Base-by-base conservation (phyloP, 2,329 filamentous ascomycete genomes). In the Microdochium paspali region DNA sequence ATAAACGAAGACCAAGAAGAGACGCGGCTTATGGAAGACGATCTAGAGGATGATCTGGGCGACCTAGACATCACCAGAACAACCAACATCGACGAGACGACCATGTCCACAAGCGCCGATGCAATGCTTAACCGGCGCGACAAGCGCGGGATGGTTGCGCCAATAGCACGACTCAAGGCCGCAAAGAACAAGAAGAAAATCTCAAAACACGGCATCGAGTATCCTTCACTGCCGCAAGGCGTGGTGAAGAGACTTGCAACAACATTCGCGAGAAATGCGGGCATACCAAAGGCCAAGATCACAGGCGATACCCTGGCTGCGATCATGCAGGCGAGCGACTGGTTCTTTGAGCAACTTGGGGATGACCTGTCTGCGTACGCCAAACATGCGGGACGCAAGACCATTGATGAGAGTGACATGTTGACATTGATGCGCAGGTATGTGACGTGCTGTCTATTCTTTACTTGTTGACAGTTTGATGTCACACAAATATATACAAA, bases 281-380 rank as follows among this genome's bases (percentile, higher is more conserved):
- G 82, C 20, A 71, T 76, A 10, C 76, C 76, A 55, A 87, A 84
- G 55, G 70, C 79, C 4, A 87, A 84, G 54, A 77, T 95, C 44
- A 81, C 76, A 49, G 80, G 85, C 43, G 87, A 93, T 46, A 83
- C 86, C 2, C 68, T 95, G 31, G 76, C 78, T 25, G 84, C 84
- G 4, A 80, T 95, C 47, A 82, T 84, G 58, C 84, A 89, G 61
- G 87, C 89, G 1, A 87, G 87, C 2, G 87, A 94, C 51, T 93
- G 88, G 85, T 95, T 90, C 64, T 95, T 95, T 62, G 88, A 94
- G 66, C 90, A 95, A 64, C 71, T 87, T 2, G 82, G 86, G 44
- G 85, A 90, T 50, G 89, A 95, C 60, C 67, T 95, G 47, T 79
- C 79, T 12, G 84, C 82, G 2, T 95, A 90, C 63, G 85, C 90